phyloP scores from a whole-genome alignment of 1,139 yeast species.

The Taphrina wiesneri region DNA sequence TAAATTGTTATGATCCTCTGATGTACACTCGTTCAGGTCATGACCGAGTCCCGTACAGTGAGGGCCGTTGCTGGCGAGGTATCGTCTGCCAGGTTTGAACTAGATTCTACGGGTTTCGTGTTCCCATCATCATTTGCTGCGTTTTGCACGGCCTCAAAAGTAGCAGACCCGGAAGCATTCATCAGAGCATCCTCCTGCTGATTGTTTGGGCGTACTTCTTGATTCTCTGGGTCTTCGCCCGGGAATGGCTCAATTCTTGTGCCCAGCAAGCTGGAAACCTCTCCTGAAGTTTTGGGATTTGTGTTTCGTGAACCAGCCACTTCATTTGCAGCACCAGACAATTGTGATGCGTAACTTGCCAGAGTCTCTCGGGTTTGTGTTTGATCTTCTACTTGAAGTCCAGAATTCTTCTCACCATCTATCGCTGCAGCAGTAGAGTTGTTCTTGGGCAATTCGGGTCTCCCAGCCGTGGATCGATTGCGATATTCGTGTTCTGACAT shows the following conservation, averaged over 20 bases:
- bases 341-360: not conserved
- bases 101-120: not conserved
- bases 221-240: not conserved
- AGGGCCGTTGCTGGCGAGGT: too few species aligned
- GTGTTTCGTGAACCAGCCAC: not conserved
- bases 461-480: not conserved
- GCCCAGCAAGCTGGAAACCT: too few species aligned
- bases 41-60: too few species aligned
- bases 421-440: not conserved
- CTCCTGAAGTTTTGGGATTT: too few species aligned
- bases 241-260: not conserved
- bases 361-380: not conserved
- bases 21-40: too few species aligned
- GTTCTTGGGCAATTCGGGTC: not conserved
- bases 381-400: not conserved
- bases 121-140: not conserved
- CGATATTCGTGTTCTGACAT: not conserved
- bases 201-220: too few species aligned
- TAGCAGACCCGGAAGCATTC: not conserved
- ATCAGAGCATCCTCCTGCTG: not conserved
- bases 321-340: not conserved
- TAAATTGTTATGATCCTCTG: too few species aligned
- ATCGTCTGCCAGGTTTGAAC: not conserved
- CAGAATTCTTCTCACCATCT: not conserved
- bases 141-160: not conserved